Evolutionary conservation across 768 basidiomycete genomes (phyloP).

Genomic region (Lactarius psammicola): DNA sequence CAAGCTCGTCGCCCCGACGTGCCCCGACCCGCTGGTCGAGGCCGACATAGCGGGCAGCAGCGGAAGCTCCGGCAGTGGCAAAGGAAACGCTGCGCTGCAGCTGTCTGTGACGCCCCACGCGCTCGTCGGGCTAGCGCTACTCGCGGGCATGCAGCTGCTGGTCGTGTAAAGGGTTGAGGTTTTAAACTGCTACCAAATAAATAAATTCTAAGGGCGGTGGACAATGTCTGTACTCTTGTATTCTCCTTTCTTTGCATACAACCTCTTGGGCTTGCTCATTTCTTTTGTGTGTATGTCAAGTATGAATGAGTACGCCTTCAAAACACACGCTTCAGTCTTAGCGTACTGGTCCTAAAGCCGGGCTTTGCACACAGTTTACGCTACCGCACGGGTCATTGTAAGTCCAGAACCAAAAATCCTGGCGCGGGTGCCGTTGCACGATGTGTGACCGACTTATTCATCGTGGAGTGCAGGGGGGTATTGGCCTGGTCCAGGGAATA

Average conservation of each 20-base stretch:
- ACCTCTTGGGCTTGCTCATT: background rate
- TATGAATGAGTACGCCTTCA: background rate
- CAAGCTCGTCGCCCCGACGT: slow-evolving; percentile 57
- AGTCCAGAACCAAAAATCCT: no score
- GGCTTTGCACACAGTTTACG: background rate
- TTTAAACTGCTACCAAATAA: background rate
- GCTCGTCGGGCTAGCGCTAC: background rate
- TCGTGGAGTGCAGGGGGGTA: no score
- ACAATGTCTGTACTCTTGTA: background rate
- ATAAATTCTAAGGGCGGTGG: background rate
- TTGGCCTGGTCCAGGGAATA: no score
- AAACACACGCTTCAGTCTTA: background rate
- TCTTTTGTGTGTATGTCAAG: background rate
- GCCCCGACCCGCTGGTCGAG: slow-evolving; percentile 45
- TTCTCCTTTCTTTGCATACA: background rate
- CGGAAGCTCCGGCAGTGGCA: background rate
- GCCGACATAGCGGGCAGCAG: background rate
- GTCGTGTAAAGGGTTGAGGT: background rate
- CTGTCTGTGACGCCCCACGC: background rate
- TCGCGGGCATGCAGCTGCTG: slow-evolving; percentile 5
- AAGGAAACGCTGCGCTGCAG: background rate
- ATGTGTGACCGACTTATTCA: no score
- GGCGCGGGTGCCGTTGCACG: no score
- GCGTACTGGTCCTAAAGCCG: background rate
- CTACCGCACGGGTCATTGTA: no score